A percentile compares a stretch with the other conserved stretches of the same genome.
Evolutionary conservation across 371 early-diverging fungal genomes (phyloP).

Genomic region (Mucor velutinosus): DNA sequence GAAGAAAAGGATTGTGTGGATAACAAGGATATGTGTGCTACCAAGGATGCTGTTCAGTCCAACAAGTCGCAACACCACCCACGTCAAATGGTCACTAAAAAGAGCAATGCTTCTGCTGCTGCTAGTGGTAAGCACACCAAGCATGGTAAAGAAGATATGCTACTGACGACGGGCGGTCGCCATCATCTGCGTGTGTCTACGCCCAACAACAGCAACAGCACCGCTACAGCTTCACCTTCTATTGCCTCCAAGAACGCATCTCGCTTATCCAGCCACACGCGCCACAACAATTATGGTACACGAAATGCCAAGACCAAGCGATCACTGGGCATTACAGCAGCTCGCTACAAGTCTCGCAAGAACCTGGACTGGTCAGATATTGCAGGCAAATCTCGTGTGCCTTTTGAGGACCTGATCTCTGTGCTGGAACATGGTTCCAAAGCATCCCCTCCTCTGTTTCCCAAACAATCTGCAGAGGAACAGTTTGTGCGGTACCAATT

Average conservation of each 20-base stretch:
- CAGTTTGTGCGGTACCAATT: constrained; percentile 80
- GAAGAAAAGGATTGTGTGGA: not conserved
- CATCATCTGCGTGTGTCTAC: not conserved
- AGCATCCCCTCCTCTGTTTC: constrained; percentile 69
- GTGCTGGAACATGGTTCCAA: constrained; percentile 70
- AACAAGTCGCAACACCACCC: not conserved
- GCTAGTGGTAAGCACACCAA: not conserved
- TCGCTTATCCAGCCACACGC: constrained; percentile 2
- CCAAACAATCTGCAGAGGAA: constrained; percentile 78
- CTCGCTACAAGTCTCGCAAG: constrained; percentile 46
- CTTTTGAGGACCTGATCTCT: constrained; percentile 64
- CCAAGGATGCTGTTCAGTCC: not conserved
- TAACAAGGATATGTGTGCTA: not conserved
- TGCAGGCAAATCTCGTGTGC: constrained; percentile 51
- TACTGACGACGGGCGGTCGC: not conserved
- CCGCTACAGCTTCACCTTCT: not conserved
- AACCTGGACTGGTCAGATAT: constrained; percentile 47
- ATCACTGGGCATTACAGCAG: constrained; percentile 48
- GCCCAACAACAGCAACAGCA: not conserved
- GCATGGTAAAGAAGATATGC: not conserved
- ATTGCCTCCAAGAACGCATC: not conserved
- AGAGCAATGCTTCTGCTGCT: not conserved
- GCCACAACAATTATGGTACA: constrained; percentile 16
- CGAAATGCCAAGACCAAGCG: constrained; percentile 32
- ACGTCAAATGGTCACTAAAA: not conserved